Conservation (phyloP, 768 basidiomycete species). For the Naematelia encephala region DNA sequence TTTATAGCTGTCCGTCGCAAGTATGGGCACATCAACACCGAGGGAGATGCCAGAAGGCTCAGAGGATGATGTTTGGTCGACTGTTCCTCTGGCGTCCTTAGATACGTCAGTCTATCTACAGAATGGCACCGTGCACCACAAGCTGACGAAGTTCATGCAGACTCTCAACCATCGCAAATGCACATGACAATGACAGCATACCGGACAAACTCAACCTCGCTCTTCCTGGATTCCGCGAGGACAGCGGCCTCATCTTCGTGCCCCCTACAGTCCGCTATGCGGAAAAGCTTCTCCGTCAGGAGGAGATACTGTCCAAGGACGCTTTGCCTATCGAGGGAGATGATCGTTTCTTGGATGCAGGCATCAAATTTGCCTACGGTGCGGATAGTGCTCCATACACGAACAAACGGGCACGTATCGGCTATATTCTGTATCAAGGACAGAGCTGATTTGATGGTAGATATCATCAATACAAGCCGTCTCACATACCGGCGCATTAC, state of each 20-base stretch:
- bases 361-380: constrained; percentile 42
- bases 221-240: constrained; percentile 47
- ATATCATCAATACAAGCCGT: constrained; percentile 41
- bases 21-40: constrained; percentile 6
- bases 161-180: constrained; percentile 12
- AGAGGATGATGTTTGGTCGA: constrained; percentile 31
- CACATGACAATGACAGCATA: constrained; percentile 27
- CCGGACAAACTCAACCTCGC: constrained; percentile 40
- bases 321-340: constrained; percentile 43
- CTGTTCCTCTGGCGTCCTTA: constrained; percentile 22
- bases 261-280: constrained; percentile 47
- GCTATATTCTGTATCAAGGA: background rate
- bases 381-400: constrained; percentile 36
- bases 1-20: constrained; percentile 21
- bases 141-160: background rate
- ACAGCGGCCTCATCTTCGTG: constrained; percentile 45
- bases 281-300: constrained; percentile 35
- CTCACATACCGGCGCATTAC: constrained; percentile 40
- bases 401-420: constrained; percentile 30
- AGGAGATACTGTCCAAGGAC: constrained; percentile 35
- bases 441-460: constrained; percentile 21
- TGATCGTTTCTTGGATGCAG: constrained; percentile 37
- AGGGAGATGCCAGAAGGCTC: background rate
- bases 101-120: constrained; percentile 18
- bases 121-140: no score